Evolutionary conservation across 306 rosid genomes (phyloP).

Genomic region (Rosa lucieae): DNA sequence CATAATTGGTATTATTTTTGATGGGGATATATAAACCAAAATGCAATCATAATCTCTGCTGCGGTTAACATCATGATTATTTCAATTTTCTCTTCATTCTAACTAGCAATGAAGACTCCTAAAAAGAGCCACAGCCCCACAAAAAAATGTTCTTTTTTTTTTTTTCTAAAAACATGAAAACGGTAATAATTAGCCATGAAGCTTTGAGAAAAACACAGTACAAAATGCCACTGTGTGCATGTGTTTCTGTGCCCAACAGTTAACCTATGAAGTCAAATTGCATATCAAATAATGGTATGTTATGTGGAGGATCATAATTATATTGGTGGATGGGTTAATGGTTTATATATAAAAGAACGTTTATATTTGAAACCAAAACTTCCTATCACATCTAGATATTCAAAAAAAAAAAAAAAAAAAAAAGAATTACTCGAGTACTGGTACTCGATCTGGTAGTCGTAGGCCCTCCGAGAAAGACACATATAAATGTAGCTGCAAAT

Average conservation of each 20-base stretch:
- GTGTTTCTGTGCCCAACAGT: constrained; percentile 36
- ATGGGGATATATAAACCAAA: constrained; percentile 58
- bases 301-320: constrained; percentile 15
- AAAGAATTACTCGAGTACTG: neutral
- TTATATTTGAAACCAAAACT: neutral
- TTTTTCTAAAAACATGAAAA: neutral
- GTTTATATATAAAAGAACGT: neutral
- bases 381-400: neutral
- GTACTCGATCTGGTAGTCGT: neutral
- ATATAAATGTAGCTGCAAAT: neutral
- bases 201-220: constrained; percentile 30
- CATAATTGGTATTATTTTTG: constrained; percentile 49
- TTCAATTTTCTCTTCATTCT: constrained; percentile 17
- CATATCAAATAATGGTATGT: constrained; percentile 7
- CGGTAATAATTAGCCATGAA: constrained; percentile 34
- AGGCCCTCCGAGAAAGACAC: neutral
- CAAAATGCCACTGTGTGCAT: constrained; percentile 28
- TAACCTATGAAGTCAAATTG: constrained; percentile 30
- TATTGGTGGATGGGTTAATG: constrained; percentile 6
- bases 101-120: constrained; percentile 26
- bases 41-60: constrained; percentile 35
- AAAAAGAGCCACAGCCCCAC: constrained; percentile 16
- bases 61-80: constrained; percentile 24
- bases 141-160: neutral
- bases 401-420: no score